These are phyloP conservation scores for Liquidambar formosana DNA, from an alignment of 164 flowering plant genomes.

Conservation along the genomic window DNA sequence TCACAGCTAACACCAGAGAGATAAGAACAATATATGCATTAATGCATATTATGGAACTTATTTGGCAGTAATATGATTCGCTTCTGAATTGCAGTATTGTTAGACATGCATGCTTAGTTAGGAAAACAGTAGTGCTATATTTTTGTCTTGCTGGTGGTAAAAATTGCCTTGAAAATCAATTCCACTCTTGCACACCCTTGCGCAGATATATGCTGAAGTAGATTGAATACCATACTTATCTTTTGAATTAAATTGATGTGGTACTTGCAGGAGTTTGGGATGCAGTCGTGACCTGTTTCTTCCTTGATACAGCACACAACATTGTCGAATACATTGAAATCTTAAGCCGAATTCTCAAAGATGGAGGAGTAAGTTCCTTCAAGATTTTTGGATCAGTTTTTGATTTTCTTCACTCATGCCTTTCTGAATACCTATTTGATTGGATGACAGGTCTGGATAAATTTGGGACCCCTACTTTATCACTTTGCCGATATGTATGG, in stretches of 20 bases:
- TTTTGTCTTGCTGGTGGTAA: no score
- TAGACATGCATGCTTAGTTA: no score
- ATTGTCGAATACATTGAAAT: conserved; percentile 89
- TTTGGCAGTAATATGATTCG: no score
- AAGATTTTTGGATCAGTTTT: neutral
- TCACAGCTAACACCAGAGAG: no score
- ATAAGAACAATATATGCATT: no score
- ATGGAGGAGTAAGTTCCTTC: conserved; percentile 82
- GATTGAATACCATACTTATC: no score
- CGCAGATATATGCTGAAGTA: no score
- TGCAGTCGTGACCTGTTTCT: conserved; percentile 95
- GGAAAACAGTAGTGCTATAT: no score
- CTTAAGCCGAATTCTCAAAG: conserved; percentile 78
- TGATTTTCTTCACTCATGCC: neutral
- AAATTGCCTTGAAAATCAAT: no score
- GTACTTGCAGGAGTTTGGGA: conserved; percentile 83
- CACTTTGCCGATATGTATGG: conserved; percentile 94
- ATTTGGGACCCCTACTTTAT: conserved; percentile 94
- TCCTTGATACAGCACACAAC: conserved; percentile 96
- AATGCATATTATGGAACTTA: no score
- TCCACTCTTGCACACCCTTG: no score
- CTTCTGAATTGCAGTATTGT: no score
- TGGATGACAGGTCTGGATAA: conserved; percentile 83
- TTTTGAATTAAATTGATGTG: neutral
- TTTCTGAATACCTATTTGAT: conserved; percentile 7